A percentile compares a stretch with the other conserved stretches of the same genome.
phyloP scores from a whole-genome alignment of 192 early-diverging fungal genomes.

The Rhizophlyctis rosea region DNA sequence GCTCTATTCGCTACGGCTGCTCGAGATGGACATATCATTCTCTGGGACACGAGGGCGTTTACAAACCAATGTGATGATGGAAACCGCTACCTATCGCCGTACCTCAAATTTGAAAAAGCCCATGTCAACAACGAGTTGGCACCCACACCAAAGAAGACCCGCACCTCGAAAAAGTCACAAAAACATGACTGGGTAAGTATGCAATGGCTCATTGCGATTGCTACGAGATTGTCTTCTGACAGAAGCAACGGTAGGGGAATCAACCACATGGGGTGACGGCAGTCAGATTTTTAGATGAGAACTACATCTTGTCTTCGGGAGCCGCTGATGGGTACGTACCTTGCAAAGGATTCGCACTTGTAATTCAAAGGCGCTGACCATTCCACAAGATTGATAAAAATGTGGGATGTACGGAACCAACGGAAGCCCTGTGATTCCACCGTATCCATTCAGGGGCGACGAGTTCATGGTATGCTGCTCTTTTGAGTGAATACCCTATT shows the following conservation, averaged over 20 bases:
- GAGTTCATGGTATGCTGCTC: not conserved
- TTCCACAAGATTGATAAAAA: conserved; percentile 68
- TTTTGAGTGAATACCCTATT: not conserved
- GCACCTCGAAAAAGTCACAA: too few species aligned
- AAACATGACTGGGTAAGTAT: too few species aligned
- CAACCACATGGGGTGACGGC: conserved; percentile 50
- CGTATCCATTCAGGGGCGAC: not conserved
- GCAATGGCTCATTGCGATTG: too few species aligned
- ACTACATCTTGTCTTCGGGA: conserved; percentile 57
- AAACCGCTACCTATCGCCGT: too few species aligned
- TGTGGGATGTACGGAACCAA: conserved; percentile 77
- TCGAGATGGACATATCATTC: conserved; percentile 69
- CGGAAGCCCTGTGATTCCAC: too few species aligned
- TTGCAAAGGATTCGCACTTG: too few species aligned
- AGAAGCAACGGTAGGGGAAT: not conserved
- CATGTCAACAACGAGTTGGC: too few species aligned
- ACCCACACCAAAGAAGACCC: too few species aligned
- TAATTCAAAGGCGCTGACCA: too few species aligned
- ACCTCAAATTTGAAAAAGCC: too few species aligned
- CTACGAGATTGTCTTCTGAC: too few species aligned
- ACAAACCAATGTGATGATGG: too few species aligned
- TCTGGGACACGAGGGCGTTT: conserved; percentile 80
- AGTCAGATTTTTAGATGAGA: conserved; percentile 46
- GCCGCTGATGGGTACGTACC: conserved; percentile 59
- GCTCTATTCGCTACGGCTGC: conserved; percentile 67